Base-by-base conservation (phyloP, 2,329 filamentous ascomycete genomes). In the Harringtonia aguacate region DNA sequence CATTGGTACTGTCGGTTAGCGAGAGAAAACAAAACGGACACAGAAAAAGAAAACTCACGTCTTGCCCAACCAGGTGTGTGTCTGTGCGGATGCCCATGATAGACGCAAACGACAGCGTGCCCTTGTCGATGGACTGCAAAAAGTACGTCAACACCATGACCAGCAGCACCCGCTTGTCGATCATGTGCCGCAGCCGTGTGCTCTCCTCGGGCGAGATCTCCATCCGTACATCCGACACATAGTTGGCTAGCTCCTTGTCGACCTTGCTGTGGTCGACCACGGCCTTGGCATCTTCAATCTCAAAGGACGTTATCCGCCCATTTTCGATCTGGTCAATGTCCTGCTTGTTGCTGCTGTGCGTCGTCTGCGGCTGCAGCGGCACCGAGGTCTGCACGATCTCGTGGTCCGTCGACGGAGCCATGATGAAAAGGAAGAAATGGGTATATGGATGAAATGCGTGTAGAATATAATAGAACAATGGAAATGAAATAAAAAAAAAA, bases 61-160 rank as follows among this genome's bases (percentile, higher is more conserved):
- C 41, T 29, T 55, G 56, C 6, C 53, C 70, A 33, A 64, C 52
- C 4, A 80, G 59, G n/a, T 64, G 50, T 0, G 70, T 67, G 50
- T 80, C 73, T 7, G 65, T 55, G 0, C 63, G 61, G 39, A 82
- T 66, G 24, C 73, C 73, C 77, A 81, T 81, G 56, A 82, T 80
- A 36, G 73, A 73, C 9, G 76, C 74, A 70, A 69, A 82, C 1
- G 70, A 76, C 55, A 84, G 63, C 1, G 79, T 83, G 22, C 77
- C 78, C 59, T 83, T 83, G 59, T 84, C 79, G 37, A 84, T 68
- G 37, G 77, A 73, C 55, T 84, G 83, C 20, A 86, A 61, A 55
- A 87, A 85, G 60, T 87, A 86, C 0, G 81, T 85, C 39, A 72
- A 59, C 46, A 87, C 72, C 83, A 88, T 87, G 57, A 87, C 68